Base-by-base conservation (phyloP, 208 protist genomes). In the Blechomonas ayalai region DNA sequence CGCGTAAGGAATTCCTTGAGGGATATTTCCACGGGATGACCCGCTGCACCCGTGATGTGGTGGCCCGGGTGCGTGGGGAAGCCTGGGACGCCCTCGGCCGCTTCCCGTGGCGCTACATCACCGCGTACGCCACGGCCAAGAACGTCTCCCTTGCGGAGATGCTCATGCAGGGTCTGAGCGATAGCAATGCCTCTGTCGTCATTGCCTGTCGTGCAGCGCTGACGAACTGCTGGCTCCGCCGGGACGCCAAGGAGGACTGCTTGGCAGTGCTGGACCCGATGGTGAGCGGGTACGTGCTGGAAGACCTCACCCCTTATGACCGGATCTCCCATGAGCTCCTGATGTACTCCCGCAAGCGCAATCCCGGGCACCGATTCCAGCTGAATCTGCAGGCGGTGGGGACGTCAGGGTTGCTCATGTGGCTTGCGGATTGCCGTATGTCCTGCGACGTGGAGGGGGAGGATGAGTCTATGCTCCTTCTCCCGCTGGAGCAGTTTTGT, bases 21-120 rank as follows among this genome's bases (percentile, higher is more conserved):
- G 86, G 80, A 4, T 94, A 94, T 55, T 94, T 94, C 56, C 76
- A 84, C 60, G 70, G 77, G 15, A 84, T 91, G 66, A 55, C 88
- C 9, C 82, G 86, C 26, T 78, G 59, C 46, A 48, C 66, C 9
- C 69, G 77, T 24, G 86, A 94, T 50, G 70, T 73, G 13, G 82
- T 91, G 22, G 66, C 86, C 3, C 72, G 80, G 19, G 86, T 94
- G 25, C 78, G 86, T 3, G 70, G 59, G 0, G 82, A 80, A 53
- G 82, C 86, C 2, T 94, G 86, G 82, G 86, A 94, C 33, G 80
- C 79, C 0, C 61, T 94, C 4, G 59, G 79, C 9, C 75, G 79
- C 31, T 91, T 91, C 37, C 75, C 72, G 13, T 91, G 82, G 80
- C 77, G 78, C 48, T 88, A 88, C 60, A 64, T 94, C 29, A 75